A percentile compares a stretch with the other conserved stretches of the same genome.
These are phyloP conservation scores for Viola odorata DNA, from an alignment of 345 rosid species.

Conservation along the genomic window DNA sequence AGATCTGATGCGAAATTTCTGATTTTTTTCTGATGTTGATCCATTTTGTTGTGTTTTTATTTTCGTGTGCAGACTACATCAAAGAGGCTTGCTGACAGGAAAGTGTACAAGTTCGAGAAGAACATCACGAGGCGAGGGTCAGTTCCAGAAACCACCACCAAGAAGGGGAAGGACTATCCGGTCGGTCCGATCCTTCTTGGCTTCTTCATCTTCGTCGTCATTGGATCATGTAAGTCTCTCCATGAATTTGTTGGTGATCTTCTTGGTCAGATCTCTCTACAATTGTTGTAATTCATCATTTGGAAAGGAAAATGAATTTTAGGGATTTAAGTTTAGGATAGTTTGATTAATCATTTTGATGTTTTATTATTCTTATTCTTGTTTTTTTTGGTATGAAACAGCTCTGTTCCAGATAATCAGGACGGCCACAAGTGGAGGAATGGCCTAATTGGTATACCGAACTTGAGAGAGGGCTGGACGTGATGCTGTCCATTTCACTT, in stretches of 20 bases:
- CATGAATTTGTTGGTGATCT: background rate
- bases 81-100: conserved; percentile 78
- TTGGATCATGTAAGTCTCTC: conserved; percentile 72
- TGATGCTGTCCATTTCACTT: conserved; percentile 11
- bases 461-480: conserved; percentile 42
- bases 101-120: conserved; percentile 75
- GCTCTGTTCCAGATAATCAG: conserved; percentile 96
- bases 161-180: conserved; percentile 85
- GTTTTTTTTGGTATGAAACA: conserved; percentile 26
- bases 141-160: conserved; percentile 75
- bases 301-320: too few species aligned
- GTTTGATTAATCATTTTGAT: background rate
- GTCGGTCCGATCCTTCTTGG: conserved; percentile 93
- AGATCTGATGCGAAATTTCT: background rate
- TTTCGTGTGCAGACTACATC: conserved; percentile 65
- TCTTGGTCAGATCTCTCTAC: background rate
- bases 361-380: background rate
- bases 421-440: conserved; percentile 49
- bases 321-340: background rate
- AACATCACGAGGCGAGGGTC: conserved; percentile 80
- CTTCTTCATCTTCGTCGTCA: conserved; percentile 86
- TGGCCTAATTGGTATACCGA: conserved; percentile 10
- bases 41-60: background rate
- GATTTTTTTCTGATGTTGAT: background rate
- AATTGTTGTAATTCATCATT: too few species aligned